These are phyloP conservation scores for Metarhizium robertsii DNA, from an alignment of 2,329 filamentous ascomycete species.

Conservation along the genomic window DNA sequence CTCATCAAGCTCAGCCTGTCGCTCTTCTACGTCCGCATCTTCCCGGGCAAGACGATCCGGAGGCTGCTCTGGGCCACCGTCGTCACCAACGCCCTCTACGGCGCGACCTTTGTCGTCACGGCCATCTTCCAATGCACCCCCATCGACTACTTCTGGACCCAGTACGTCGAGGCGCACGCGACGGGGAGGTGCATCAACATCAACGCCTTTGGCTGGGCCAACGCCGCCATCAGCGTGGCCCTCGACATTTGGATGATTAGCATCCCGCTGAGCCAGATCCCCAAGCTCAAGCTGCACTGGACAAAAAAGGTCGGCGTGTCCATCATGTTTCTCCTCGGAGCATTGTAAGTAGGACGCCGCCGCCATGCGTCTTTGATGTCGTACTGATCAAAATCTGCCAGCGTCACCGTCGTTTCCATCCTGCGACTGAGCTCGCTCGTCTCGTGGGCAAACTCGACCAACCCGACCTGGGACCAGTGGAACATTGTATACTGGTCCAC, in stretches of 20 bases:
- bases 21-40: conserved; percentile 1
- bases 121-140: conserved; percentile 1
- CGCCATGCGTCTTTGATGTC: too few relatives aligned
- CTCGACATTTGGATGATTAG: conserved; percentile 3
- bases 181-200: conserved; percentile 1
- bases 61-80: not conserved
- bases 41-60: not conserved
- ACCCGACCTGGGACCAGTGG: conserved; percentile 5
- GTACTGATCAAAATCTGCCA: not conserved
- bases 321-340: conserved; percentile 3
- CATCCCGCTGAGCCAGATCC: conserved; percentile 2
- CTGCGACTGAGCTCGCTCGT: conserved; percentile 2
- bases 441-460: not conserved
- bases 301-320: conserved; percentile 1
- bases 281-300: conserved; percentile 2
- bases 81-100: not conserved
- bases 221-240: conserved; percentile 3
- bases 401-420: conserved; percentile 3
- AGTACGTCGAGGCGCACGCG: not conserved
- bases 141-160: not conserved
- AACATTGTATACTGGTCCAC: conserved; percentile 2
- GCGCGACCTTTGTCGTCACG: not conserved
- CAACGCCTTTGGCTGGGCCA: conserved; percentile 2
- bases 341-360: not conserved
- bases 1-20: conserved; percentile 2